Conservation (phyloP, 176 grass and related monocot genomes). For the Musa acuminata region DNA sequence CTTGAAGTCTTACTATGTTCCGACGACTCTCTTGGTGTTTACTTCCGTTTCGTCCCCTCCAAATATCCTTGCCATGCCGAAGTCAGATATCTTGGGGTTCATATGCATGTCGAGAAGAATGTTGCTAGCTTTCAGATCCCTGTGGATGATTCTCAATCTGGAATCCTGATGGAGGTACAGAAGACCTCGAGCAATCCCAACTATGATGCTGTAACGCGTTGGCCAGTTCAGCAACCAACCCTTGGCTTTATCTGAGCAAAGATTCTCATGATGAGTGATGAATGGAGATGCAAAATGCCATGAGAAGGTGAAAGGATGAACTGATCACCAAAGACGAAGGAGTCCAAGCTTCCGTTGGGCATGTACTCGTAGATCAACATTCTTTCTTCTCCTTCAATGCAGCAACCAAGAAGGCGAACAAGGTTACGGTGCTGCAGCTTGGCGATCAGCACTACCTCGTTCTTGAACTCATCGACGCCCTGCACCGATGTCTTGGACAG, state of each 20-base stretch:
- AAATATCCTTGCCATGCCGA: no score
- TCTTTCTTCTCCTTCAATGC: no score
- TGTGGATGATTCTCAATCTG: no score
- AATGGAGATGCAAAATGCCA: not conserved
- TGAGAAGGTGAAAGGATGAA: not conserved
- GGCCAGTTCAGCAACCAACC: slow-evolving; percentile 43
- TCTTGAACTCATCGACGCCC: slow-evolving; percentile 21
- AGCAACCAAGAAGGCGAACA: no score
- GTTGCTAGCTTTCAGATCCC: no score
- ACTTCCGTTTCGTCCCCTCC: no score
- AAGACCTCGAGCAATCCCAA: not conserved
- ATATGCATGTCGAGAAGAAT: no score
- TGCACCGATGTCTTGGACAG: slow-evolving; percentile 15
- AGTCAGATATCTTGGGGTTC: slow-evolving; percentile 26
- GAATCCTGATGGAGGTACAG: no score
- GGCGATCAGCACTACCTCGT: not conserved
- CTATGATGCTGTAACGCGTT: slow-evolving; percentile 53
- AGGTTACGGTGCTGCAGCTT: no score
- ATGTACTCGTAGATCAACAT: no score
- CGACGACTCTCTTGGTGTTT: not conserved
- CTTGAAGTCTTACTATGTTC: slow-evolving; percentile 77
- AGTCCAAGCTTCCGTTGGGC: no score
- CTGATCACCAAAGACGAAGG: slow-evolving; percentile 12
- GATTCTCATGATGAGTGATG: not conserved
- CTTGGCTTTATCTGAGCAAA: slow-evolving; percentile 34